Base-by-base conservation (phyloP, 208 protist genomes). In the Leishmania lainsoni region DNA sequence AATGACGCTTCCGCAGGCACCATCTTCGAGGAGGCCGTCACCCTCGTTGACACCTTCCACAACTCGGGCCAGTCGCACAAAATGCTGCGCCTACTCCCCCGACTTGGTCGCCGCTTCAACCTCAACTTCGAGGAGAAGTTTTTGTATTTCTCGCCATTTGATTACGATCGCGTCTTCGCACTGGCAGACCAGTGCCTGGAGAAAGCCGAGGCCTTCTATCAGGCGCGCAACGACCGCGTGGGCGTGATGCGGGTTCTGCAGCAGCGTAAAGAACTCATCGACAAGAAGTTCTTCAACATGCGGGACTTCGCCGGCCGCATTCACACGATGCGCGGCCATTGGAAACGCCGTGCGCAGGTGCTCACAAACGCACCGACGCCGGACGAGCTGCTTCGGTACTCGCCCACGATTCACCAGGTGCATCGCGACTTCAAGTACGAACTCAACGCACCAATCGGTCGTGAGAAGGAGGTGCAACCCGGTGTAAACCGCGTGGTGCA, bases 231-330 rank as follows among this genome's bases (percentile, higher is more conserved):
- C 58, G 86, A 96, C 78, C 75, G 74, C 12, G 87, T 85, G 14
- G 89, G 91, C 5, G 85, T 93, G 52, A 89, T 96, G 74, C 92
- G 93, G n/a, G 91, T 94, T 59, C 87, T 98, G 39, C 89, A 95
- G 78, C 79, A 77, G 51, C 91, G 93, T 8, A 95, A 96, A 75
- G 92, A 96, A 78, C 80, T 96, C 83, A 88, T 98, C 32, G 95
- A 96, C 79, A 93, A 92, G 75, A 96, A 96, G 84, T 96, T 95
- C 79, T 96, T 98, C 81, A 98, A 98, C 79, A 93, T 98, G 90
- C 87, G 93, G 51, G 93, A 96, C 83, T 97, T 97, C 83, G 92
- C 92, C 51, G 95, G 95, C 39, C 88, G 93, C 66, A 98, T 98
- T 75, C 95, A 93, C 84, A 98, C 95, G 3, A 96, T 96, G 90